Percentiles rank a stretch among this genome's conserved stretches.
Conservation (phyloP, 768 basidiomycete genomes). For the Boletus sp. region DNA sequence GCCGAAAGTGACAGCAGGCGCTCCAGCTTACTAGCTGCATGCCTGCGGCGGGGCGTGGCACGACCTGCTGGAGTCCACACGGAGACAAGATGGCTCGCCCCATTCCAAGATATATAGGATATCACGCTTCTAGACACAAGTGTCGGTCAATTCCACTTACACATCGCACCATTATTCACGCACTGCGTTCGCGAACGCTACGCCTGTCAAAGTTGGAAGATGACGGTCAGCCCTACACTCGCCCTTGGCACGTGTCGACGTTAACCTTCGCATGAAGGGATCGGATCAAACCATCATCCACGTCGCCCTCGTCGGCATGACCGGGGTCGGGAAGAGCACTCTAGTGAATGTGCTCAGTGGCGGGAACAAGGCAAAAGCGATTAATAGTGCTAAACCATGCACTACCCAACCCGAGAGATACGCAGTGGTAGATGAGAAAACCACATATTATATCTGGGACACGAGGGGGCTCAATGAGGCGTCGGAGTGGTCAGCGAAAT, state of each 20-base stretch:
- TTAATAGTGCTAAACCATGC: constrained; percentile 21
- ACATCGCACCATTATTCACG: not conserved
- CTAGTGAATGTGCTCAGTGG: constrained; percentile 26
- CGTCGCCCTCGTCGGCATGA: constrained; percentile 22
- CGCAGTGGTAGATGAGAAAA: constrained; percentile 2
- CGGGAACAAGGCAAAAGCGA: constrained; percentile 7
- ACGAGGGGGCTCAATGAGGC: constrained; percentile 27
- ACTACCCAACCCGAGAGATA: constrained; percentile 7
- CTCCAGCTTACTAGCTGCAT: not conserved
- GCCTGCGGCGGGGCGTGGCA: not conserved
- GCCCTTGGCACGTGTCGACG: not conserved
- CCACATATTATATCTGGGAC: constrained; percentile 21
- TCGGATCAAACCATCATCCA: constrained; percentile 2
- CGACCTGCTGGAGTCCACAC: constrained; percentile 19
- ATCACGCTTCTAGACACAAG: not conserved
- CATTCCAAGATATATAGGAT: constrained; percentile 1
- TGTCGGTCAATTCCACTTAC: not conserved
- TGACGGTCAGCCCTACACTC: constrained; percentile 15
- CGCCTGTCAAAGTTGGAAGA: constrained; percentile 2
- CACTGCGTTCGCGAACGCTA: not conserved
- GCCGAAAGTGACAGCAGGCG: not conserved
- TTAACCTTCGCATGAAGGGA: constrained; percentile 2
- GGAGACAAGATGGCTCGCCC: not conserved
- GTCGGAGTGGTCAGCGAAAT: not conserved
- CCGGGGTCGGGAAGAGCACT: constrained; percentile 28